A percentile compares a stretch with the other conserved stretches of the same genome.
phyloP scores from a whole-genome alignment of 176 grass and related monocot genomes.

The Tillandsia fasciculata region DNA sequence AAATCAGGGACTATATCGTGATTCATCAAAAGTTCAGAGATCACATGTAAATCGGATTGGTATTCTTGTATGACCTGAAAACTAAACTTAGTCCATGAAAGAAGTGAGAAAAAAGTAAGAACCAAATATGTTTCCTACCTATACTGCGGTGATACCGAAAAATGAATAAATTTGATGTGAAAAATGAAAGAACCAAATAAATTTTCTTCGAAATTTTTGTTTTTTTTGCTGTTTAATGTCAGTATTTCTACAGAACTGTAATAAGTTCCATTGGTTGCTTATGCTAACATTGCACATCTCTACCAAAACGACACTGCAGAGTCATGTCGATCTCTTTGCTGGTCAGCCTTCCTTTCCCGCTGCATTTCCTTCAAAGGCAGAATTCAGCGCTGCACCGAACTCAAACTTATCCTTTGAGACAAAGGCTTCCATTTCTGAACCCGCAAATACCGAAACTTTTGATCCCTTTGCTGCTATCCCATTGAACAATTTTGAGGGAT shows the following conservation, averaged over 20 bases:
- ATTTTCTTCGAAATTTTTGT: too few relatives aligned
- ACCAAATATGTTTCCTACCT: background rate
- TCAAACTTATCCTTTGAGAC: conserved; percentile 21
- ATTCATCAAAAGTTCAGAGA: too few relatives aligned
- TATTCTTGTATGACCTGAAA: background rate
- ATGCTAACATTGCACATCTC: background rate
- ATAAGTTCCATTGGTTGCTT: background rate
- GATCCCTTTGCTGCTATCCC: conserved; percentile 32
- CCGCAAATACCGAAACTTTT: conserved; percentile 11
- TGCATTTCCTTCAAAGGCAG: conserved; percentile 21
- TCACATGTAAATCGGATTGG: background rate
- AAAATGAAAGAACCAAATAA: too few relatives aligned
- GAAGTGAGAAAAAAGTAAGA: background rate
- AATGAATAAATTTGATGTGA: too few relatives aligned
- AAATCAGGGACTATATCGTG: too few relatives aligned
- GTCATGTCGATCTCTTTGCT: conserved; percentile 48
- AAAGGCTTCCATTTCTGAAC: conserved; percentile 16
- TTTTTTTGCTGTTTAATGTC: background rate
- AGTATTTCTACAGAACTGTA: background rate
- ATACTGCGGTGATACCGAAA: background rate
- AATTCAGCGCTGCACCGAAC: conserved; percentile 9
- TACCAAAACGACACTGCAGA: conserved; percentile 29
- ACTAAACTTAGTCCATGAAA: background rate
- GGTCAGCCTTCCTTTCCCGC: conserved; percentile 18
- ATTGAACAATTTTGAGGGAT: conserved; percentile 16